Percentiles rank a stretch among this genome's conserved stretches.
Conservation (phyloP, 805 yeast species). For the Cyberlindnera euphorbiae region DNA sequence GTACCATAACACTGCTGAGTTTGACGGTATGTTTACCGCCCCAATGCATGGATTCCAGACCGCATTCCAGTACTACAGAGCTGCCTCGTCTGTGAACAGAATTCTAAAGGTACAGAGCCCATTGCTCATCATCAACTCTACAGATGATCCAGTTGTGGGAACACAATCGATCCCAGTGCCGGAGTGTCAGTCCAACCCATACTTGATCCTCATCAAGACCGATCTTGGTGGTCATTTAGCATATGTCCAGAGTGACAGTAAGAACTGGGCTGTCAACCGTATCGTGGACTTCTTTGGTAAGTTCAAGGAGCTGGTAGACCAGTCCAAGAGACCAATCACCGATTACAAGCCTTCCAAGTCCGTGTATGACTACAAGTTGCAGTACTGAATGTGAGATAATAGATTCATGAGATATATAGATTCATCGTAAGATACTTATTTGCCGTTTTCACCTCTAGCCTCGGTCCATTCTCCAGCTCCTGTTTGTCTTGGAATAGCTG, state of each 20-base stretch:
- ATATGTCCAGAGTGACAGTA: conserved; percentile 37
- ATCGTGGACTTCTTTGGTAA: conserved; percentile 36
- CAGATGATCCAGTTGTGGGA: conserved; percentile 65
- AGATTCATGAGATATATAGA: neutral
- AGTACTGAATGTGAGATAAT: conserved; percentile 3
- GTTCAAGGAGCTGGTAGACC: conserved; percentile 33
- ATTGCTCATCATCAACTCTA: conserved; percentile 50
- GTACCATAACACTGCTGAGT: conserved; percentile 42
- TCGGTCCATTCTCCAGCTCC: conserved; percentile 75
- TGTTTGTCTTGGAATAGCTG: conserved; percentile 51
- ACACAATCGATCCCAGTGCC: conserved; percentile 43
- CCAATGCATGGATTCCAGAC: conserved; percentile 57
- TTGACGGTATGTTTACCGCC: conserved; percentile 60
- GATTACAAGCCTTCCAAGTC: conserved; percentile 17
- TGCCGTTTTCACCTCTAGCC: conserved; percentile 75
- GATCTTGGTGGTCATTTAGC: conserved; percentile 73
- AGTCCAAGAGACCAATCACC: conserved; percentile 12
- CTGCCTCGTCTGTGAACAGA: conserved; percentile 57
- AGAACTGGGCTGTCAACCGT: conserved; percentile 44
- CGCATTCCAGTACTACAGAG: conserved; percentile 59
- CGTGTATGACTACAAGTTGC: conserved; percentile 17
- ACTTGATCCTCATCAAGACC: conserved; percentile 49
- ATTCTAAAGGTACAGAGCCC: conserved; percentile 58
- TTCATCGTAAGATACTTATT: no score
- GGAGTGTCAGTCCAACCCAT: conserved; percentile 53